These are phyloP conservation scores for Tetradesmus lagerheimii DNA, from an alignment of 139 green algal genomes.

Conservation along the genomic window DNA sequence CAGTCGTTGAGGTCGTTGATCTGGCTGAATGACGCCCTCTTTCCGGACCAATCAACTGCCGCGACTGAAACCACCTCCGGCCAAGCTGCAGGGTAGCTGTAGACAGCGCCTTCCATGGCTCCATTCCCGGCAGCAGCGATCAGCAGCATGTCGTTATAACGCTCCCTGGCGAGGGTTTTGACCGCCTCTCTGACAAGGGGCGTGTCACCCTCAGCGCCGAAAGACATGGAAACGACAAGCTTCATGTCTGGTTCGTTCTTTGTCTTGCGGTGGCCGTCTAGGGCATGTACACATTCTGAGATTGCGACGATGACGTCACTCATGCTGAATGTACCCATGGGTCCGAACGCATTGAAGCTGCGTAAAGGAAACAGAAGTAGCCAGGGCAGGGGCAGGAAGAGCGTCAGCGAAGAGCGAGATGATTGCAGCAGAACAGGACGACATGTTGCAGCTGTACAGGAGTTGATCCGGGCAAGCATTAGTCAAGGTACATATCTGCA, in stretches of 20 bases:
- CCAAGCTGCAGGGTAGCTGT: conserved; percentile 21
- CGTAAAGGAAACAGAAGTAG: background rate
- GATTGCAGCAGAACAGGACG: background rate
- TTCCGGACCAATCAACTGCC: background rate
- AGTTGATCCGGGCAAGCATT: no score
- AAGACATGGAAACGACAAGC: conserved; percentile 3
- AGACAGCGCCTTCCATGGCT: background rate
- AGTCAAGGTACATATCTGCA: no score
- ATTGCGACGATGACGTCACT: background rate
- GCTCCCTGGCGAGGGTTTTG: background rate
- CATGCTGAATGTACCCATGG: background rate
- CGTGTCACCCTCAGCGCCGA: background rate
- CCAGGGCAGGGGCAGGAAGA: no score
- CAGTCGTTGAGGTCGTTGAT: conserved; percentile 8
- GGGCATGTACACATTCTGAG: background rate
- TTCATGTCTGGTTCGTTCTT: background rate
- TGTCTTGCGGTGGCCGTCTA: background rate
- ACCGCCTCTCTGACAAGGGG: conserved; percentile 7
- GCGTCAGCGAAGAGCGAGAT: background rate
- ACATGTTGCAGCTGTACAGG: background rate
- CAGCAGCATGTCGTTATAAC: background rate
- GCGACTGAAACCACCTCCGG: conserved; percentile 12
- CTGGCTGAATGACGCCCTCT: conserved; percentile 13
- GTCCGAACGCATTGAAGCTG: background rate
- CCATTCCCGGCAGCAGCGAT: conserved; percentile 15